phyloP scores from a whole-genome alignment of 805 yeast genomes.

The Teunomyces gatunensis region DNA sequence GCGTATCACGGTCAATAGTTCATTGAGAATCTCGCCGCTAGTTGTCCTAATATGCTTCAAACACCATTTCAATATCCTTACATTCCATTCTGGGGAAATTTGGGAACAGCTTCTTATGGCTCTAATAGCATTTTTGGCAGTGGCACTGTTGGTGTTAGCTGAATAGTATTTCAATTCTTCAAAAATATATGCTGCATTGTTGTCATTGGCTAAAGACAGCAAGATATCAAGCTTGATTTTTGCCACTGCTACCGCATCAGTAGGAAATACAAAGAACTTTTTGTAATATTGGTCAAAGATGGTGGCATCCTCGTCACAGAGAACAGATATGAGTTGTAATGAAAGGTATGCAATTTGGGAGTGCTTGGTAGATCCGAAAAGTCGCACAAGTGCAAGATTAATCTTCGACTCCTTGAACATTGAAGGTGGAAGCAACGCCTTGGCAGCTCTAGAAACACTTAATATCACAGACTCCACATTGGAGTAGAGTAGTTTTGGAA shows the following conservation, averaged over 20 bases:
- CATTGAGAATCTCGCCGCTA: slow-evolving; percentile 46
- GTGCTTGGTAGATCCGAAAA: slow-evolving; percentile 27
- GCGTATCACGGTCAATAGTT: slow-evolving; percentile 70
- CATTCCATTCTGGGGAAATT: slow-evolving; percentile 45
- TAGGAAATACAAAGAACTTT: slow-evolving; percentile 55
- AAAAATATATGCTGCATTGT: slow-evolving; percentile 50
- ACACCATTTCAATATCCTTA: slow-evolving; percentile 63
- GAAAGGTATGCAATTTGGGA: slow-evolving; percentile 30
- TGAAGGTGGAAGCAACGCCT: slow-evolving; percentile 57
- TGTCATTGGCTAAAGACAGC: slow-evolving; percentile 53
- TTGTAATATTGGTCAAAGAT: slow-evolving; percentile 35
- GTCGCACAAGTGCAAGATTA: slow-evolving; percentile 49
- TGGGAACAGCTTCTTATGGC: slow-evolving; percentile 63
- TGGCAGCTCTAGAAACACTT: slow-evolving; percentile 55
- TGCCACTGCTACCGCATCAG: slow-evolving; percentile 46
- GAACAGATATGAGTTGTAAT: slow-evolving; percentile 46
- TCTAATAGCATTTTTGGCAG: slow-evolving; percentile 50
- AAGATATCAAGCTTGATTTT: slow-evolving; percentile 59
- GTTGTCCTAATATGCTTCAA: slow-evolving; percentile 43
- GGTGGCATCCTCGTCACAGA: slow-evolving; percentile 30
- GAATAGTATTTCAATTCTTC: slow-evolving; percentile 62
- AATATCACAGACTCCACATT: slow-evolving; percentile 60
- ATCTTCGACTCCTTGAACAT: slow-evolving; percentile 48
- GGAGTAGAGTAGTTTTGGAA: slow-evolving; percentile 48
- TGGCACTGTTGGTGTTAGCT: slow-evolving; percentile 15